Evolutionary conservation across 2,329 filamentous ascomycete genomes (phyloP).

Genomic region (Drechslerella stenobrocha): DNA sequence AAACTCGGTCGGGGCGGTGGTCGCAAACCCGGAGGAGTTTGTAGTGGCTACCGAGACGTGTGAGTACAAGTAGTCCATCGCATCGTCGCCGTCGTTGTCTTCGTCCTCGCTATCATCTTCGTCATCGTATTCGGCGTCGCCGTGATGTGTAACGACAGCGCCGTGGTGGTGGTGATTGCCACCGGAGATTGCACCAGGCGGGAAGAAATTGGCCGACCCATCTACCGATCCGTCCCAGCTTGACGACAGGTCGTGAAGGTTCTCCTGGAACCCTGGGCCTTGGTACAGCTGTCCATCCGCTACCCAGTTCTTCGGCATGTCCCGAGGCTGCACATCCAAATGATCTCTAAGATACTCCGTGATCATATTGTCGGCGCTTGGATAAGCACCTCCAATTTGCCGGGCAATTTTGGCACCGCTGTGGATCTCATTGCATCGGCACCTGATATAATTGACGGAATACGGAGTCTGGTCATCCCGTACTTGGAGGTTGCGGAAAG

Average conservation of each 20-base stretch:
- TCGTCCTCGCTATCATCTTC: not conserved
- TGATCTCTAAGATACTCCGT: not conserved
- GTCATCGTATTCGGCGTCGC: not conserved
- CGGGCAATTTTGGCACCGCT: not conserved
- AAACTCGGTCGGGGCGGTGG: not conserved
- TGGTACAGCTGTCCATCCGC: not conserved
- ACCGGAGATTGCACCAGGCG: too few species aligned
- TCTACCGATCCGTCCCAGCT: not conserved
- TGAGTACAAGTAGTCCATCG: not conserved
- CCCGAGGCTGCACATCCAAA: not conserved
- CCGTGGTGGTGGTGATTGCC: not conserved
- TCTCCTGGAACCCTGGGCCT: not conserved
- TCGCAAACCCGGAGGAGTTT: not conserved
- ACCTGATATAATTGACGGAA: conserved; percentile 23
- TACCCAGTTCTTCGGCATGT: not conserved
- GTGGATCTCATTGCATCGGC: conserved; percentile 1
- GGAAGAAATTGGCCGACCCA: not conserved
- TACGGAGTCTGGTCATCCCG: conserved; percentile 26
- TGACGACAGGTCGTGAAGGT: not conserved
- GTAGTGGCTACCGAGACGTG: not conserved
- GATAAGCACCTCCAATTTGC: not conserved
- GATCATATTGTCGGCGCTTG: not conserved
- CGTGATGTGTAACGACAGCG: not conserved
- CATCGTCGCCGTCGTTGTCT: not conserved
- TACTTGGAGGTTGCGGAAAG: conserved; percentile 23